Base-by-base conservation (phyloP, 371 early-diverging fungal genomes). In the Mucor plumbeus region DNA sequence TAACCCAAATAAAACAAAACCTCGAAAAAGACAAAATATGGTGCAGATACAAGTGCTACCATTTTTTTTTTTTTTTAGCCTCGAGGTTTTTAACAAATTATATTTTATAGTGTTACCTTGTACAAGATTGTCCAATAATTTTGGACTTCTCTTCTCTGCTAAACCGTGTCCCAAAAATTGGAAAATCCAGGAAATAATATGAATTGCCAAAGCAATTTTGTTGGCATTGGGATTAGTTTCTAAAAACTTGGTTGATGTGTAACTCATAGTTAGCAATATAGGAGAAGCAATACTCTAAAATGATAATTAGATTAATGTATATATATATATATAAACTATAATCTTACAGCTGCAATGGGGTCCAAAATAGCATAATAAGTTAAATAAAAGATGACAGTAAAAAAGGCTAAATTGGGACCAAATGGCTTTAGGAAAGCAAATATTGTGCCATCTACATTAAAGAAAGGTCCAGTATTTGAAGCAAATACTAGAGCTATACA, bases 11-110 rank as follows among this genome's bases (percentile, higher is more conserved):
- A 74, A 76, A 98, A 97, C 57, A 98, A 73, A n/a, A 91, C 68
- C 80, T 98, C 97, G 36, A 94, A 83, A 66, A 89, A 95, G 5
- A 97, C 96, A 80, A 98, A 98, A 76, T 96, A 93, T 17, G 96
- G 97, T 11, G 98, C 98, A 61, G 96, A 90, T 33, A 96, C 91
- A 33, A 97, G 61, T 4, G 98, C 97, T 87, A 69, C 3, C 1
- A 26, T 26, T 26, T 26, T 26, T 26, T 26, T 26, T 26, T 26
- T 26, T 26, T 26, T 26, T 26, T 26, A 26, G 26, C 47, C 56
- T 41, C 19, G 13, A 50, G 69, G 5, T 63, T 0, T 54, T n/a
- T 43, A 61, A 47, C 39, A 36, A 13, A 44, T 41, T 17, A 14
- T 26, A n/a, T n/a, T n/a, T 35, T 8, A 14, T 10, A 14, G 38